Conservation (phyloP, 2,329 filamentous ascomycete species). For the Penicillium sp. region DNA sequence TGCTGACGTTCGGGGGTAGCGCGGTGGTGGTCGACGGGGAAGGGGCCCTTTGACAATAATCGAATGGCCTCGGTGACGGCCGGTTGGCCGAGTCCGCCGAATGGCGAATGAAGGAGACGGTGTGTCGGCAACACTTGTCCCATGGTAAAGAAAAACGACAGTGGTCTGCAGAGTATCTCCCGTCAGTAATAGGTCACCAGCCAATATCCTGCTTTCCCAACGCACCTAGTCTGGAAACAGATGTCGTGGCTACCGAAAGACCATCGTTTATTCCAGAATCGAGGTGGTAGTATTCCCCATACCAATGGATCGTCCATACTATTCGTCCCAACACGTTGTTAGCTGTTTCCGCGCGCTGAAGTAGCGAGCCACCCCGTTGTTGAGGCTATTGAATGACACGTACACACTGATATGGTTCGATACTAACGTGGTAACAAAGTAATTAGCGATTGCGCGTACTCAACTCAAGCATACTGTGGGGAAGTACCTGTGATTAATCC, state of each 20-base stretch:
- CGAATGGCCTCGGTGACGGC: constrained; percentile 84
- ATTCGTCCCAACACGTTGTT: constrained; percentile 28
- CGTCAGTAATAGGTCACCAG: constrained; percentile 1
- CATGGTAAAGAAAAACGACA: constrained; percentile 78
- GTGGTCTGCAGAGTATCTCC: constrained; percentile 49
- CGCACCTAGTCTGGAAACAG: constrained; percentile 83
- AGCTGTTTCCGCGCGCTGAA: constrained; percentile 21
- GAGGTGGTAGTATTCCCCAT: constrained; percentile 82
- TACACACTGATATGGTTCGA: constrained; percentile 90
- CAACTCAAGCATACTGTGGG: background rate
- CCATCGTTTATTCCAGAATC: constrained; percentile 79
- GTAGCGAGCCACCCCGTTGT: constrained; percentile 14
- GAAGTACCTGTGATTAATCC: constrained; percentile 79
- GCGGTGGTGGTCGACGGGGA: constrained; percentile 49
- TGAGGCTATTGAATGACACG: constrained; percentile 46
- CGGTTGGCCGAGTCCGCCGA: constrained; percentile 86
- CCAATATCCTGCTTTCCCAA: background rate
- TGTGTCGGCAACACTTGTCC: constrained; percentile 92
- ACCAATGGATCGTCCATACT: constrained; percentile 93
- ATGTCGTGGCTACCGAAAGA: constrained; percentile 91
- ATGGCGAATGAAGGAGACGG: constrained; percentile 71
- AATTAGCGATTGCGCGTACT: constrained; percentile 5
- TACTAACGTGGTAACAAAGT: constrained; percentile 52
- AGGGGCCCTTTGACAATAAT: constrained; percentile 70
- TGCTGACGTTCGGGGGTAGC: constrained; percentile 35